A percentile compares a stretch with the other conserved stretches of the same genome.
These are phyloP conservation scores for Theobroma grandiflorum DNA, from an alignment of 441 rosid genomes.

Conservation along the genomic window DNA sequence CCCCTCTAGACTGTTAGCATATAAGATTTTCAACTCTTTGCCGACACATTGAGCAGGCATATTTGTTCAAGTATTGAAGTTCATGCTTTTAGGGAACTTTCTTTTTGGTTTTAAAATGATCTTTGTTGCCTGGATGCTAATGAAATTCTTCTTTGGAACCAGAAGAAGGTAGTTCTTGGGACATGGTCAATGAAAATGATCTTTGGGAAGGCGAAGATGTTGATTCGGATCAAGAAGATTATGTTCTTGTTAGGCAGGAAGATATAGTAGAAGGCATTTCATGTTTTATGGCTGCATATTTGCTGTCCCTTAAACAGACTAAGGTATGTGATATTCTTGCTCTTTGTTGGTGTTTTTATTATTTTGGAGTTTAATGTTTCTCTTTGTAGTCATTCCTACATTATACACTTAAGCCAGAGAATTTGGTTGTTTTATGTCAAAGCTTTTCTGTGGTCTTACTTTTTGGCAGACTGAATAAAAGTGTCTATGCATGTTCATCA, in stretches of 20 bases:
- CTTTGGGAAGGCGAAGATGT: slow-evolving; percentile 65
- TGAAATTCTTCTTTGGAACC: slow-evolving; percentile 36
- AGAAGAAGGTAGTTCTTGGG: slow-evolving; percentile 94
- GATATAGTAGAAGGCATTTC: slow-evolving; percentile 97
- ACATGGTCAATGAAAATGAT: slow-evolving; percentile 76
- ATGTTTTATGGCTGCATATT: slow-evolving; percentile 91
- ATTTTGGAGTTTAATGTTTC: neutral
- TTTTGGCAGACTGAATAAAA: neutral
- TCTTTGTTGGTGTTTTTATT: neutral
- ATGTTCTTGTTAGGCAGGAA: slow-evolving; percentile 91
- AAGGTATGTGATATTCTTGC: slow-evolving; percentile 55
- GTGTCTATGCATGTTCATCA: slow-evolving; percentile 10
- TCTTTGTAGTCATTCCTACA: neutral
- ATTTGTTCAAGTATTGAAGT: slow-evolving; percentile 19
- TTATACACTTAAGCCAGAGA: neutral
- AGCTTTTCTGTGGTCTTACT: neutral
- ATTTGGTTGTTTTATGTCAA: neutral
- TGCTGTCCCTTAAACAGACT: slow-evolving; percentile 84
- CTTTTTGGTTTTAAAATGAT: slow-evolving; percentile 5
- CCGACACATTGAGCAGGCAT: neutral
- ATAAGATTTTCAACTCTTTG: slow-evolving; percentile 2
- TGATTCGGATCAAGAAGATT: slow-evolving; percentile 71
- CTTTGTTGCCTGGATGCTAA: slow-evolving; percentile 16
- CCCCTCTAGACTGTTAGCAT: slow-evolving; percentile 15
- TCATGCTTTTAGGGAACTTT: neutral